These are phyloP conservation scores for Ilex paraguariensis DNA, from an alignment of 305 asterid species.

Conservation along the genomic window DNA sequence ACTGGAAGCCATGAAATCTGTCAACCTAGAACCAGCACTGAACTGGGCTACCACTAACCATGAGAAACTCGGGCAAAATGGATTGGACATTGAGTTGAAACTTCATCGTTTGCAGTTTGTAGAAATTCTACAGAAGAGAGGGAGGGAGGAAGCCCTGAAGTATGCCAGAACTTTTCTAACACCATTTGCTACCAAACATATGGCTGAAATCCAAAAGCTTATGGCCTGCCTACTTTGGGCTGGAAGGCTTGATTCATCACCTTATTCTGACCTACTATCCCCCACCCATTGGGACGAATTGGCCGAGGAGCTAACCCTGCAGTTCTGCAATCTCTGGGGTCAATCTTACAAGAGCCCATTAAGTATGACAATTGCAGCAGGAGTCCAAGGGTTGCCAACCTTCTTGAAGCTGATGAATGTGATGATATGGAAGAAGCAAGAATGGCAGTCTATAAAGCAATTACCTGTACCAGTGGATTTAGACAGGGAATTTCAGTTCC, in stretches of 20 bases:
- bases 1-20: slow-evolving; percentile 70
- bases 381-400: slow-evolving; percentile 80
- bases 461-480: slow-evolving; percentile 80
- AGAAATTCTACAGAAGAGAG: slow-evolving; percentile 60
- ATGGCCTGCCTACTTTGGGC: slow-evolving; percentile 76
- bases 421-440: slow-evolving; percentile 72
- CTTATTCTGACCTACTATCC: slow-evolving; percentile 65
- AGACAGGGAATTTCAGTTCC: slow-evolving; percentile 85
- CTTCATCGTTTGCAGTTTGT: slow-evolving; percentile 75
- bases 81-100: slow-evolving; percentile 75
- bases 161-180: slow-evolving; percentile 59
- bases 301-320: slow-evolving; percentile 63
- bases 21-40: slow-evolving; percentile 71
- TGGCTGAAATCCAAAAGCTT: slow-evolving; percentile 80
- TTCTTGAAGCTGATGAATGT: slow-evolving; percentile 79
- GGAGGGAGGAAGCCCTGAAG: slow-evolving; percentile 65
- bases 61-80: slow-evolving; percentile 48
- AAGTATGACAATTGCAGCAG: slow-evolving; percentile 75
- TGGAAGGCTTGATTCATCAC: slow-evolving; percentile 73
- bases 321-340: slow-evolving; percentile 75
- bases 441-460: slow-evolving; percentile 92
- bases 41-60: slow-evolving; percentile 64
- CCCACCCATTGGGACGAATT: slow-evolving; percentile 63
- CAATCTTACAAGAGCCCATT: slow-evolving; percentile 74
- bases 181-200: slow-evolving; percentile 55